Evolutionary conservation across 768 basidiomycete species (phyloP), one percentile per base, ranked within the genome.

Genomic region (Suillus americanus): DNA sequence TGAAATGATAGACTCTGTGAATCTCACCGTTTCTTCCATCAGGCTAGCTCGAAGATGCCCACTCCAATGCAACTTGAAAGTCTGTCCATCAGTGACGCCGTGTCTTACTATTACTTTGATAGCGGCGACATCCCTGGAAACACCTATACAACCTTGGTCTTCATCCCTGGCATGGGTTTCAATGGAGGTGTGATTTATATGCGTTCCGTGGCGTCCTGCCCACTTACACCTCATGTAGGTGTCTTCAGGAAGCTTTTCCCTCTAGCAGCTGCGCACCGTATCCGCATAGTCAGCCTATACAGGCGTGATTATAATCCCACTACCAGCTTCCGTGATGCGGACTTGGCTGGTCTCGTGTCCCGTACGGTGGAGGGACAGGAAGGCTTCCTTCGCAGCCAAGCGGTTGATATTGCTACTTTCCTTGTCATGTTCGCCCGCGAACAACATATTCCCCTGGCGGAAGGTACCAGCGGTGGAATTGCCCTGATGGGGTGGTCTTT

Each of bases 291-390:
- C 57, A 66, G 68, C n/a, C 23, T 74, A 18, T 67, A 75, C 45
- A 66, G 72, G 57, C 74, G 72, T 7, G 74, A 72, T 1, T 75
- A 75, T 20, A 1, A 60, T 2, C 74, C 74, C 20, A 73, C 74
- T 20, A 73, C 74, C 23, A 43, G 62, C 30, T 75, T 73, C 46
- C 37, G 41, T 20, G 64, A 69, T 28, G 28, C 8, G 37, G 65
- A 65, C 16, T 28, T 46, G 18, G 51, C 51, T 23, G 37, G 38
- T 41, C 30, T 62, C 18, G 8, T 14, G 18, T 50, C 55, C 13
- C 53, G 51, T 40, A 45, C 38, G 10, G 62, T 50, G 18, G 62
- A n/a, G 35, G 54, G 48, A 41, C 45, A 65, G 37, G 48, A 64
- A 33, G 33, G 50, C 5, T 56, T 55, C 38, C 43, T 65, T 20